phyloP scores from a whole-genome alignment of 2,329 filamentous ascomycete genomes.

The Cadophora gregata region DNA sequence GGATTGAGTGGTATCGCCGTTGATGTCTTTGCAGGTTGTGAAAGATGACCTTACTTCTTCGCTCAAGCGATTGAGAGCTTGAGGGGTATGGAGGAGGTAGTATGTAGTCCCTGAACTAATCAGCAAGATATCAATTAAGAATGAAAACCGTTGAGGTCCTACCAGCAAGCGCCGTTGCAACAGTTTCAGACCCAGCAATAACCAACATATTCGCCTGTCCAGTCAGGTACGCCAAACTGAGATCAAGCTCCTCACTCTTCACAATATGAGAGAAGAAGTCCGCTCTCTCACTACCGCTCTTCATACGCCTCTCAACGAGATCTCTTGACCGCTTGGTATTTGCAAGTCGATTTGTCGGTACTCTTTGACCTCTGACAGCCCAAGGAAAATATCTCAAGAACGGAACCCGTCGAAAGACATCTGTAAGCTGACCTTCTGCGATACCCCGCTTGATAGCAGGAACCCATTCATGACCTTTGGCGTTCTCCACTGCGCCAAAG shows the following conservation, averaged over 20 bases:
- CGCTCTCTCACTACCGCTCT: background rate
- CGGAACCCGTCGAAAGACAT: background rate
- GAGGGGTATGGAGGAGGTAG: conserved; percentile 2
- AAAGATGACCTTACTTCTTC: background rate
- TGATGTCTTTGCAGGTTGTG: background rate
- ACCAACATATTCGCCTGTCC: background rate
- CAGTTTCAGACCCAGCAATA: conserved; percentile 1
- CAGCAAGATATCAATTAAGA: background rate
- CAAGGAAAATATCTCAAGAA: conserved; percentile 7
- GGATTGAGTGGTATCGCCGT: conserved; percentile 8
- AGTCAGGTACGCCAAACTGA: background rate
- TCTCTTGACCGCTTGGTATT: background rate
- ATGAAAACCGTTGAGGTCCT: no score
- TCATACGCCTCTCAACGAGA: background rate
- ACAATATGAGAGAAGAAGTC: conserved; percentile 6
- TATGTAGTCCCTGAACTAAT: background rate
- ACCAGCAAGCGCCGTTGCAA: background rate
- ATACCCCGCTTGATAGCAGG: background rate
- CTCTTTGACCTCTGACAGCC: background rate
- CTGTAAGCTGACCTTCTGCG: background rate
- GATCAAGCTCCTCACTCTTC: background rate
- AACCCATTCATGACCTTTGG: conserved; percentile 6
- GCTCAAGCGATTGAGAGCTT: background rate
- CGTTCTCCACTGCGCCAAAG: conserved; percentile 5
- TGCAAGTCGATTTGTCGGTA: background rate